Percentiles rank a stretch among this genome's conserved stretches.
These are phyloP conservation scores for Aureobasidium sp. DNA, from an alignment of 2,329 filamentous ascomycete species.

Conservation along the genomic window DNA sequence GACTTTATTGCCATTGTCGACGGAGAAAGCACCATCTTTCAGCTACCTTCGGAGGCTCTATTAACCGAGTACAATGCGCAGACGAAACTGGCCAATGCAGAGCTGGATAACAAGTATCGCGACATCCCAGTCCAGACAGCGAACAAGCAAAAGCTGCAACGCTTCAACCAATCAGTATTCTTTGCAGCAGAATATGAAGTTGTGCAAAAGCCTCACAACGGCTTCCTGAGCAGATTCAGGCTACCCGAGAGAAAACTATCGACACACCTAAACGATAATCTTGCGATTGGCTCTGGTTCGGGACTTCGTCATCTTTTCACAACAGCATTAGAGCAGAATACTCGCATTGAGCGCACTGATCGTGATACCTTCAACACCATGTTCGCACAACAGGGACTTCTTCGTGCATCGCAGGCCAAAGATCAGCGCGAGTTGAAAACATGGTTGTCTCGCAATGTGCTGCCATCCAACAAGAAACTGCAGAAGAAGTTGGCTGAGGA, in stretches of 20 bases:
- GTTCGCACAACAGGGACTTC: conserved; percentile 5
- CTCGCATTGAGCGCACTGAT: conserved; percentile 7
- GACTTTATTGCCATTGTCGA: conserved; percentile 9
- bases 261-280: background rate
- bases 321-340: conserved; percentile 4
- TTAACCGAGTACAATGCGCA: conserved; percentile 3
- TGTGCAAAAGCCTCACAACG: background rate
- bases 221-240: conserved; percentile 10
- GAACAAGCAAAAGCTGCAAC: background rate
- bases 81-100: background rate
- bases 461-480: conserved; percentile 5
- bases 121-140: conserved; percentile 1
- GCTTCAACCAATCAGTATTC: conserved; percentile 15
- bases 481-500: conserved; percentile 7
- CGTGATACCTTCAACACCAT: conserved; percentile 11
- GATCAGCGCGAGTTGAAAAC: conserved; percentile 7
- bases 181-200: conserved; percentile 7
- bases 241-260: background rate
- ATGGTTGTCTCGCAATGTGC: conserved; percentile 2
- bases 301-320: conserved; percentile 3
- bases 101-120: background rate
- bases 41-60: conserved; percentile 6
- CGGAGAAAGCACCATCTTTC: conserved; percentile 10
- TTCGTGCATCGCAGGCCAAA: conserved; percentile 2
- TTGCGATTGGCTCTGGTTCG: conserved; percentile 1